These are phyloP conservation scores for Kodamaea sp. DNA, from an alignment of 1,139 yeast genomes.

Conservation along the genomic window DNA sequence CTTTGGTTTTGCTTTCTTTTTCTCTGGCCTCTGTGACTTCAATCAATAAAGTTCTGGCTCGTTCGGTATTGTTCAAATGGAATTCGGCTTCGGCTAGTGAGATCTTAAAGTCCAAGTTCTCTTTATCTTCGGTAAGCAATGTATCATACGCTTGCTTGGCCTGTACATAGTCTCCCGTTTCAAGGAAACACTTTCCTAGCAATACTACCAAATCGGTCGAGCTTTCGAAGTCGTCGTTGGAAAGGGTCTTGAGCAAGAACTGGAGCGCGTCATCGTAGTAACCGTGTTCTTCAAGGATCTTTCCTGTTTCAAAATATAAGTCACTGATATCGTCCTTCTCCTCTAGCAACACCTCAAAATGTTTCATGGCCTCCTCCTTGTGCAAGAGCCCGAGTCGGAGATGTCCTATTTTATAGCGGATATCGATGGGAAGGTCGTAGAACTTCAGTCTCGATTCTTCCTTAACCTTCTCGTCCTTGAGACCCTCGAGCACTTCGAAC, in stretches of 20 bases:
- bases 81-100: conserved; percentile 82
- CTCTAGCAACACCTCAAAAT: conserved; percentile 62
- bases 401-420: conserved; percentile 76
- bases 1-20: conserved; percentile 17
- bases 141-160: conserved; percentile 68
- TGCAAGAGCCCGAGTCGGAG: conserved; percentile 68
- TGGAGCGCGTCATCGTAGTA: conserved; percentile 71
- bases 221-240: conserved; percentile 45
- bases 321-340: conserved; percentile 66
- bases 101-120: conserved; percentile 69
- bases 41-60: conserved; percentile 57
- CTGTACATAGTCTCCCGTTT: conserved; percentile 64
- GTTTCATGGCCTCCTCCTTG: conserved; percentile 68
- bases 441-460: conserved; percentile 37
- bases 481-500: conserved; percentile 30
- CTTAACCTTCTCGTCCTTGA: conserved; percentile 11
- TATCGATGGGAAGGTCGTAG: conserved; percentile 73
- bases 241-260: conserved; percentile 56
- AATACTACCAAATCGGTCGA: conserved; percentile 57
- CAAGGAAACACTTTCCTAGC: conserved; percentile 78
- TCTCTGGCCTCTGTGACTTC: conserved; percentile 45
- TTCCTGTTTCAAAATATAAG: conserved; percentile 75
- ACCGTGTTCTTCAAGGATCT: conserved; percentile 67
- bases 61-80: conserved; percentile 64
- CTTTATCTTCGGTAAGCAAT: conserved; percentile 59